Base-by-base conservation (phyloP, 768 basidiomycete genomes). In the Clitopilus passeckerianus region DNA sequence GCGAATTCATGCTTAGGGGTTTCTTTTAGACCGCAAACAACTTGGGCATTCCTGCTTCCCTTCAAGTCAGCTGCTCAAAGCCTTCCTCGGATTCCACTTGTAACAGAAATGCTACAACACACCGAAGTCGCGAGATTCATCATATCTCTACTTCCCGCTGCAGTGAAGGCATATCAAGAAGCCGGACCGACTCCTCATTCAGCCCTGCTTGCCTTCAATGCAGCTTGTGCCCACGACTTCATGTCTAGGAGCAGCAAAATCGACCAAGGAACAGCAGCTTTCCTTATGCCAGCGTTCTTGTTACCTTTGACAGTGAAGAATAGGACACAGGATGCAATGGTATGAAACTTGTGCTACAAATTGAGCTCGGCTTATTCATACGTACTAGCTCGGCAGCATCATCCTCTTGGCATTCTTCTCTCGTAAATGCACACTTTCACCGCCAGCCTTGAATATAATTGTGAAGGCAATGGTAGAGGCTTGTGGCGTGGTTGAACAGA, bases 141-240 rank as follows among this genome's bases (percentile, higher is more conserved):
- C 6, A 74, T 84, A 1, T 76, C 78, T 5, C 71, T 96, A 14
- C 79, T 96, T 1, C 86, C 90, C 0, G 67, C 66, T 18, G 79
- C 86, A 0, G 59, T 88, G 57, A 83, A 84, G 66, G 79, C 74
- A 33, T 10, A 22, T 20, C 18, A 50, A 5, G 12, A 12, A 50
- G 46, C 6, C 18, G 46, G 46, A 18, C 74, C 74, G 1, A 68
- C 71, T 58, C 67, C 70, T n/a, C 86, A 96, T 68, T 86, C 86
- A 35, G 83, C 89, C 0, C 73, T 98, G 16, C 71, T 93, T 46
- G 86, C 86, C 0, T 98, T 98, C 74, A 91, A 93, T 70, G 82
- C 90, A 6, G 87, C 90, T 6, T 83, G 82, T 0, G 73, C 93
- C 46, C 83, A 95, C 34, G 93, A 92, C 41, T 95, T 90, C 66